These are phyloP conservation scores for Linnemannia hyalina DNA, from an alignment of 192 early-diverging fungal species.

Conservation along the genomic window DNA sequence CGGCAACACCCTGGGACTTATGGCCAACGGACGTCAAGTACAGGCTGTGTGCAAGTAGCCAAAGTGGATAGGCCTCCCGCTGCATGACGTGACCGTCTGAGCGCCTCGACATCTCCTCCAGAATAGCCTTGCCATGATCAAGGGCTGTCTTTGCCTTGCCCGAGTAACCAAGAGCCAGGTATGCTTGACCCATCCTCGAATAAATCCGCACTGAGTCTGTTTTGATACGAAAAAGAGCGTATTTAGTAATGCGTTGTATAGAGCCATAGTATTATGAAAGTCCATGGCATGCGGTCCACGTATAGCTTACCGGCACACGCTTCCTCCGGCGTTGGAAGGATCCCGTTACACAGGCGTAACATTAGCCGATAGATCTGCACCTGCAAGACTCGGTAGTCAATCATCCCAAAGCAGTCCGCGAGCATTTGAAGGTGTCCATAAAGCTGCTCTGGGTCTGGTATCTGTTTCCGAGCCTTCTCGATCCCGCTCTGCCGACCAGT, in stretches of 20 bases:
- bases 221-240: slow-evolving; percentile 1
- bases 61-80: slow-evolving; percentile 51
- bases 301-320: slow-evolving; percentile 47
- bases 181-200: slow-evolving; percentile 66
- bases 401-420: slow-evolving; percentile 71
- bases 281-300: too few species aligned
- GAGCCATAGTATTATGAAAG: too few species aligned
- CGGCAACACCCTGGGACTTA: slow-evolving; percentile 62
- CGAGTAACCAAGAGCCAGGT: slow-evolving; percentile 78
- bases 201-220: slow-evolving; percentile 64
- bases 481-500: slow-evolving; percentile 19
- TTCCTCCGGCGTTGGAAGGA: slow-evolving; percentile 38
- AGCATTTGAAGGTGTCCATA: slow-evolving; percentile 69
- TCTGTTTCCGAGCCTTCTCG: slow-evolving; percentile 41
- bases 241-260: neutral
- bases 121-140: slow-evolving; percentile 58
- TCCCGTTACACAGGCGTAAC: slow-evolving; percentile 68
- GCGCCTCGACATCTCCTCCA: slow-evolving; percentile 25
- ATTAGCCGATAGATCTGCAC: slow-evolving; percentile 69
- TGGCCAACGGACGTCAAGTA: slow-evolving; percentile 73
- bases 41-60: slow-evolving; percentile 67
- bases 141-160: slow-evolving; percentile 76
- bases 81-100: neutral
- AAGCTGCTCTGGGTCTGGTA: slow-evolving; percentile 65
- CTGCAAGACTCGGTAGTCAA: slow-evolving; percentile 66